Evolutionary conservation across 768 basidiomycete genomes (phyloP), one percentile per base, ranked within the genome.

Genomic region (Cyathus striatus): DNA sequence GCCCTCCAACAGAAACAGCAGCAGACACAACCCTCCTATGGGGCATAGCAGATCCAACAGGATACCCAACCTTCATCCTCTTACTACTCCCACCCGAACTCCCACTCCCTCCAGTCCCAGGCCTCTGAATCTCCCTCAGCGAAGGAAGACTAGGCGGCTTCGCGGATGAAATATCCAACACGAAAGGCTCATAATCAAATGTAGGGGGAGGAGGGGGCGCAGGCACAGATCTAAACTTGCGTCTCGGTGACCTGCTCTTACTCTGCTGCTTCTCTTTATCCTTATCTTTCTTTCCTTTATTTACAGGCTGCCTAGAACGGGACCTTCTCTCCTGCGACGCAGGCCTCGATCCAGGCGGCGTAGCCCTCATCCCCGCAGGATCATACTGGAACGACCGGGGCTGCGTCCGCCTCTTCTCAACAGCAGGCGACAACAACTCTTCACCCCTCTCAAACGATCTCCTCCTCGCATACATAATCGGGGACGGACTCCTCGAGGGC

Each of bases 131-230:
- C n/a, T n/a, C n/a, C n/a, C n/a, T n/a, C n/a, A n/a, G n/a, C n/a
- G n/a, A n/a, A n/a, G n/a, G n/a, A n/a, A n/a, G n/a, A n/a, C n/a
- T n/a, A n/a, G n/a, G n/a, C n/a, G 46, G 39, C 13, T 40, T 24
- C 10, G 44, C 14, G 18, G 21, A 20, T 12, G 35, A 46, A 34
- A 55, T 55, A 35, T 55, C 54, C 38, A 55, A 27, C 24, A 55
- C 51, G 17, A 48, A 49, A 37, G 37, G 43, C 21, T 52, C 50
- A n/a, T 45, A 26, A n/a, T 24, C 42, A 23, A 20, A 20, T 18
- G 21, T 37, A 20, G 35, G 35, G 17, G 27, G 16, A 17, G 42
- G 17, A 18, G 13, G 17, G 17, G 43, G 13, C n/a, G 25, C 32
- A 10, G 38, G n/a, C n/a, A n/a, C n/a, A 25, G 17, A 33, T 6